Conservation (phyloP, 2,329 filamentous ascomycete species). For the Xylaria multiplex region DNA sequence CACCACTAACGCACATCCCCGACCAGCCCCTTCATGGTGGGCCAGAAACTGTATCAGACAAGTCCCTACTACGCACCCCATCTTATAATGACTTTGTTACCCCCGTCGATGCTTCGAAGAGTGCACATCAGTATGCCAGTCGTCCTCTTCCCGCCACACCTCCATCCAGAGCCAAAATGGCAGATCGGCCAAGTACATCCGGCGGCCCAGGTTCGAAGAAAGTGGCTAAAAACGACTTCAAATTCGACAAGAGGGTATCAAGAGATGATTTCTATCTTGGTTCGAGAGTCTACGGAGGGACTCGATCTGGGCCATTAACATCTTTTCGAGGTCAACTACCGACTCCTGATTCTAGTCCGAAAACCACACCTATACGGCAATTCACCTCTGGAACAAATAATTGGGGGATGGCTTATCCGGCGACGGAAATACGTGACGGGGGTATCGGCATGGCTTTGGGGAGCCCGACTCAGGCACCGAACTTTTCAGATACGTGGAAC, state of each 20-base stretch:
- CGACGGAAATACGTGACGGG: conserved; percentile 53
- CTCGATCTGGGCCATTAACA: conserved; percentile 53
- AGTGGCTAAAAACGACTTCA: conserved; percentile 44
- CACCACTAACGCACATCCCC: conserved; percentile 46
- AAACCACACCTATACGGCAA: conserved; percentile 45
- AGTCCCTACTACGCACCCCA: conserved; percentile 41
- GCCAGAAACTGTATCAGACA: conserved; percentile 49
- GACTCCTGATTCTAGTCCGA: conserved; percentile 56
- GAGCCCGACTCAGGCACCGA: conserved; percentile 66
- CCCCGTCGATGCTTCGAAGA: conserved; percentile 36
- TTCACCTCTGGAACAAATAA: conserved; percentile 49
- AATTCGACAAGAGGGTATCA: conserved; percentile 57
- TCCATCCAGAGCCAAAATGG: conserved; percentile 44
- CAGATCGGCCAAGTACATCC: conserved; percentile 56
- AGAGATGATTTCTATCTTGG: conserved; percentile 56
- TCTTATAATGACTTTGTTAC: conserved; percentile 44
- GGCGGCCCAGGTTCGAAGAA: conserved; percentile 50
- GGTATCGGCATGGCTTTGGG: conserved; percentile 80
- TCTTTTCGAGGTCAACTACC: conserved; percentile 55
- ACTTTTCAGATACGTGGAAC: conserved; percentile 41
- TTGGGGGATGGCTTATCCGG: conserved; percentile 55
- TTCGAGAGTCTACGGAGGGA: conserved; percentile 46
- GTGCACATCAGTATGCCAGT: conserved; percentile 41
- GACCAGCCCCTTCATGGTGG: conserved; percentile 43
- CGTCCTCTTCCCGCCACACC: conserved; percentile 43